phyloP scores from a whole-genome alignment of 352 stramenopile genomes.

The Phytophthora sansomeana region DNA sequence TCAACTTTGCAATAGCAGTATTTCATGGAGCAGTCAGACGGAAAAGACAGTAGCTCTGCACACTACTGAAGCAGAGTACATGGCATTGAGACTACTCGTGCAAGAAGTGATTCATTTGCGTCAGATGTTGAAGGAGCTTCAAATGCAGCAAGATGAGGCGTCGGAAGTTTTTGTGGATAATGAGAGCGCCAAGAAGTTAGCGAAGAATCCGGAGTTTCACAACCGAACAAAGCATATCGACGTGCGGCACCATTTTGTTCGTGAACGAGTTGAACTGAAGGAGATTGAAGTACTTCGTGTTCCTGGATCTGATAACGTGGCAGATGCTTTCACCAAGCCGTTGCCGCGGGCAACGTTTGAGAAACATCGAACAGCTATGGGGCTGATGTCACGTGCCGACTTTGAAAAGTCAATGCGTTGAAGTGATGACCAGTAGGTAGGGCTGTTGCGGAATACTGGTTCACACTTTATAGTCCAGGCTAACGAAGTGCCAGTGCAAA shows the following conservation, averaged over 20 bases:
- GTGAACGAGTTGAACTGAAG: neutral
- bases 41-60: slow-evolving; percentile 36
- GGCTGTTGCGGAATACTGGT: neutral
- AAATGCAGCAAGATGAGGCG: slow-evolving; percentile 7
- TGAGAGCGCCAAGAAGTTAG: slow-evolving; percentile 31
- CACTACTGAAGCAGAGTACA: slow-evolving; percentile 33
- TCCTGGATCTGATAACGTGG: neutral
- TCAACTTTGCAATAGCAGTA: slow-evolving; percentile 17
- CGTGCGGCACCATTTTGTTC: neutral
- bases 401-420: neutral
- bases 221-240: slow-evolving; percentile 16
- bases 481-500: too few relatives aligned
- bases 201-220: slow-evolving; percentile 30
- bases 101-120: slow-evolving; percentile 34
- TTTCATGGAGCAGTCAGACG: slow-evolving; percentile 32
- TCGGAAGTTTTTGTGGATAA: slow-evolving; percentile 27
- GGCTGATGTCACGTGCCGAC: too few relatives aligned
- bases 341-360: neutral
- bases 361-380: neutral
- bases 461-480: too few relatives aligned
- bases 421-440: neutral
- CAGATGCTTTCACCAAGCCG: neutral
- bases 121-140: slow-evolving; percentile 22
- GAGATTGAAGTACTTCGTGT: neutral
- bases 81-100: slow-evolving; percentile 21